Base-by-base conservation (phyloP, 2,329 filamentous ascomycete genomes). In the Diaporthe amygdali region DNA sequence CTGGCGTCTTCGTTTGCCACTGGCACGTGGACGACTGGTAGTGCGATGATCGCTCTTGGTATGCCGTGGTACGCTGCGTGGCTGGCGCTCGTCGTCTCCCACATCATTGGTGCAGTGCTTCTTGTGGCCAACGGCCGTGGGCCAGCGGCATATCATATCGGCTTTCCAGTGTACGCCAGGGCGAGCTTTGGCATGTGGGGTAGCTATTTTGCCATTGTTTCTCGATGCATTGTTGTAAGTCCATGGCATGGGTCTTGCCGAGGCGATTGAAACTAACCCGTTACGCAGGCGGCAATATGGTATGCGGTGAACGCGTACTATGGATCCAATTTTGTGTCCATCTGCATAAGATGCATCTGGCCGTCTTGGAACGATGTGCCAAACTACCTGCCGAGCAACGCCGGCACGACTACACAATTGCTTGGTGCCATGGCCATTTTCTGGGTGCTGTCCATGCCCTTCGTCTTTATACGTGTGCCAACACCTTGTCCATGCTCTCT, bases 21-120 rank as follows among this genome's bases (percentile, higher is more conserved):
- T n/a, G 80, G 79, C 71, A 84, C 84, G 74, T 84, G 82, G 82
- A 83, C 80, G 1, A 69, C 82, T 56, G 82, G 82, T 15, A 78
- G 77, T 66, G 74, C 73, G 56, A 76, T 76, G 70, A 69, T 83
- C 61, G 83, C 82, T 22, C 81, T 84, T 56, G 83, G 83, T 5
- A 76, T 85, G 51, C 84, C 81, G 74, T 85, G 83, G 82, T 84
- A 82, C 82, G 81, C 83, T 74, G 73, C 79, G 32, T 83, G 84
- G 64, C 49, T 85, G 12, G 82, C 84, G 52, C 84, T 85, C 72
- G 84, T 85, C 73, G 76, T 81, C 46, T 82, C 80, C 41, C 82
- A 84, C 71, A 37, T 81, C 61, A 83, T 85, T 73, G 80, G 78
- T 9, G 83, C 81, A 14, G 74, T 83, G 49, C 82, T 82, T 56